Evolutionary conservation across 2,329 filamentous ascomycete species (phyloP), one percentile per base, ranked within the genome.

Genomic region (Sporothrix pallida): DNA sequence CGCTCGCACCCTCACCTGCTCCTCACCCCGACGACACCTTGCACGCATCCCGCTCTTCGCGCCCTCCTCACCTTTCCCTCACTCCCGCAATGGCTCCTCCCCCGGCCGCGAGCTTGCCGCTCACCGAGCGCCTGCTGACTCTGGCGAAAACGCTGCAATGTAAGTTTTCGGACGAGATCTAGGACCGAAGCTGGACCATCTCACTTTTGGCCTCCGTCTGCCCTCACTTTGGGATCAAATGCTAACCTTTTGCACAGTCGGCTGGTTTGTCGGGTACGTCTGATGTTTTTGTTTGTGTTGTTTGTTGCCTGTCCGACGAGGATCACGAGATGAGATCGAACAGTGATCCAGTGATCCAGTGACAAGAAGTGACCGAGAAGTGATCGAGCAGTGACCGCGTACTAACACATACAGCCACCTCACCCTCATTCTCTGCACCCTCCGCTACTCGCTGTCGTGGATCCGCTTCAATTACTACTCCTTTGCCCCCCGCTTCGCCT

Each of bases 101-200:
- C 83, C 91, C 92, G 77, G 85, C 91, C 74, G 85, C 92, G 74
- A 87, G 85, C 78, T 83, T 92, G 83, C 91, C 93, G 81, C 86
- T 96, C 79, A 84, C 86, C 80, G 90, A 96, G 85, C 89, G 94
- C 80, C 85, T 97, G 75, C 83, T 93, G 79, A 87, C 89, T 78
- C 87, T 98, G 78, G 94, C 92, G 77, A 91, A 97, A 83, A 98
- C 95, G 63, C 87, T 98, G 78, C 96, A 98, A 86, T 99, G 95
- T 92, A 90, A 83, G 90, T 81, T 8, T 9, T 13, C 20, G 4
- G 62, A 23, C n/a, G 10, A 13, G n/a, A 10, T 81, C 67, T 37
- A 12, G 31, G n/a, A 54, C 46, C 10, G 17, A 31, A 13, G 54
- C 56, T 58, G 5, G 3, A 65, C 23, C 23, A n/a, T 50, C 60